Evolutionary conservation across 2,329 filamentous ascomycete genomes (phyloP).

Genomic region (Pseudocercospora pini-densiflorae): DNA sequence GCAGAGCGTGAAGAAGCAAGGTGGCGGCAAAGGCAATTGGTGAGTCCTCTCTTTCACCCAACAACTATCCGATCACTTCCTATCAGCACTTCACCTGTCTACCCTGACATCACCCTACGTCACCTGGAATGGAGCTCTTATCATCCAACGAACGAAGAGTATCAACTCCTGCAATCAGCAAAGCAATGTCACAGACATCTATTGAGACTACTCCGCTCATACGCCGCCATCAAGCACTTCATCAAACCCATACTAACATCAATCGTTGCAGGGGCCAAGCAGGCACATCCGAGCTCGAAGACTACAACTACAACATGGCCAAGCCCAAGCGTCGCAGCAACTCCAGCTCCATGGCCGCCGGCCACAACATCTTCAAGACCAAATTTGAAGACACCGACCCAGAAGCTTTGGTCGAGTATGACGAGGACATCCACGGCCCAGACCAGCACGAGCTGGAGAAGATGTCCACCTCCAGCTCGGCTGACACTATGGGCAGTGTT

Average conservation of each 20-base stretch:
- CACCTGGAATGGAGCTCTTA: not conserved
- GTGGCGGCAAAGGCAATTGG: slow-evolving; percentile 92
- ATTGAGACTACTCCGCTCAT: not conserved
- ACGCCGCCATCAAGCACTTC: not conserved
- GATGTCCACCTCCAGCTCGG: slow-evolving; percentile 51
- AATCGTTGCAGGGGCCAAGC: slow-evolving; percentile 69
- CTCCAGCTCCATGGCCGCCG: slow-evolving; percentile 74
- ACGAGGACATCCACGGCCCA: slow-evolving; percentile 75
- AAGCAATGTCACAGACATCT: not conserved
- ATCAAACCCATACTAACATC: slow-evolving; percentile 7
- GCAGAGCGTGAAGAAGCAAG: slow-evolving; percentile 96
- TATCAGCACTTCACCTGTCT: slow-evolving; percentile 8
- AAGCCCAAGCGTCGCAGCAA: slow-evolving; percentile 93
- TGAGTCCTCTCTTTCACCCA: slow-evolving; percentile 53
- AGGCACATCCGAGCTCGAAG: slow-evolving; percentile 77
- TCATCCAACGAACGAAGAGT: not conserved
- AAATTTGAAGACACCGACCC: slow-evolving; percentile 92
- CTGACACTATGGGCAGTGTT: slow-evolving; percentile 63
- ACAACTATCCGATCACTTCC: slow-evolving; percentile 21
- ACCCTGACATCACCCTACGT: slow-evolving; percentile 13
- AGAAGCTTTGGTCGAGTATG: slow-evolving; percentile 83
- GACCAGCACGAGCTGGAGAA: slow-evolving; percentile 55
- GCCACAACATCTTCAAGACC: slow-evolving; percentile 83
- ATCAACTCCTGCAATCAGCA: not conserved
- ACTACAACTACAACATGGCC: slow-evolving; percentile 80